Percentiles rank a stretch among this genome's conserved stretches.
These are phyloP conservation scores for Williopsis jadinii DNA, from an alignment of 1,139 yeast genomes.

Conservation along the genomic window DNA sequence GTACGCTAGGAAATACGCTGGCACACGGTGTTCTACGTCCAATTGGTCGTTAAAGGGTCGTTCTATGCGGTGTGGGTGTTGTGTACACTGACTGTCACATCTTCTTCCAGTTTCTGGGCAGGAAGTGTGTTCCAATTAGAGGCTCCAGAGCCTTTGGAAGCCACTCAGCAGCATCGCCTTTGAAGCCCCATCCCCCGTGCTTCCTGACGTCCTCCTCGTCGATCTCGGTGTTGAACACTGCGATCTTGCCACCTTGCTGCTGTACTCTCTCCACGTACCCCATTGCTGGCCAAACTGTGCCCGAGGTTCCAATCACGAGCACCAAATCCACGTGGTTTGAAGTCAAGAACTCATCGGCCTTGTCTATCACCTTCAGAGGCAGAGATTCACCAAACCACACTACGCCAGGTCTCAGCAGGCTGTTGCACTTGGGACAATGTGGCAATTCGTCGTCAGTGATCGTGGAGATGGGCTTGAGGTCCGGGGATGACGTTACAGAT, in stretches of 20 bases:
- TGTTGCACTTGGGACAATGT: conserved; percentile 62
- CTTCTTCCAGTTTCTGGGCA: conserved; percentile 23
- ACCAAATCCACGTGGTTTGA: conserved; percentile 57
- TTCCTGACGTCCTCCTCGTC: conserved; percentile 34
- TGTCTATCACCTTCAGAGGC: conserved; percentile 53
- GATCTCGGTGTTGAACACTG: conserved; percentile 70
- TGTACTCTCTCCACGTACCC: conserved; percentile 77
- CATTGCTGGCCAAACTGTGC: conserved; percentile 86
- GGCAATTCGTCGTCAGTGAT: conserved; percentile 56
- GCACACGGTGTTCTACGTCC: no score
- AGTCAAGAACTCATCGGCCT: conserved; percentile 68
- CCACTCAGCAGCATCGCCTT: conserved; percentile 73
- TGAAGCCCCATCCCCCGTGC: conserved; percentile 59
- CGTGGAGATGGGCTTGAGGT: conserved; percentile 39
- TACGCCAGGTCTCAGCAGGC: conserved; percentile 75
- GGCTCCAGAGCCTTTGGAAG: conserved; percentile 65
- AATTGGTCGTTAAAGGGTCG: no score
- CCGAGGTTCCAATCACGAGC: conserved; percentile 79
- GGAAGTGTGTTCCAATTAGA: conserved; percentile 25
- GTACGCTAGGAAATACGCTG: no score
- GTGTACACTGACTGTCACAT: conserved; percentile 3
- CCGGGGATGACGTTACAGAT: conserved; percentile 31
- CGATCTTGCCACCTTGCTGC: conserved; percentile 72
- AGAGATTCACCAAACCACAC: conserved; percentile 91
- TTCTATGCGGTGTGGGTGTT: no score